phyloP scores from a whole-genome alignment of 352 stramenopile genomes.

The Phytophthora aleatoria region DNA sequence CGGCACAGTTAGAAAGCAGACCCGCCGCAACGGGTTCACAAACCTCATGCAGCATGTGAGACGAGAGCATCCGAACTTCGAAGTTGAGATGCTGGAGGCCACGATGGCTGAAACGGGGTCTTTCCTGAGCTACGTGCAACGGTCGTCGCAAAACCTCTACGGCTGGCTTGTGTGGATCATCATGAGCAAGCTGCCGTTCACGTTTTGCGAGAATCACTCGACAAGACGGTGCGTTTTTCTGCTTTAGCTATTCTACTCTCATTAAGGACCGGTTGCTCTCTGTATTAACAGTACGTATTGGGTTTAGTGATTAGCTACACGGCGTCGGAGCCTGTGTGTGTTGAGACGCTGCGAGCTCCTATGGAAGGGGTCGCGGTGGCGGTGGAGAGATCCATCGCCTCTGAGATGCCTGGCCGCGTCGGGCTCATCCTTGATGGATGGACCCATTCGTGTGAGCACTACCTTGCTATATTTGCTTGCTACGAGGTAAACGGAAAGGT shows the following conservation, averaged over 20 bases:
- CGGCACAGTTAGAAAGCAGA: slow-evolving; percentile 11
- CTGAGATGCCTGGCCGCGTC: not conserved
- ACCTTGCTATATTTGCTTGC: not conserved
- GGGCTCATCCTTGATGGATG: slow-evolving; percentile 1
- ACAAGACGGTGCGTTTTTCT: not conserved
- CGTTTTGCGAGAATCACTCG: not conserved
- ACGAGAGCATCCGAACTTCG: not conserved
- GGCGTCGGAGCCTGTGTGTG: not conserved
- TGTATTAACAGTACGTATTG: not conserved
- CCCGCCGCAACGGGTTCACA: not conserved
- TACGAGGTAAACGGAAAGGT: not conserved
- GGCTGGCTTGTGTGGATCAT: not conserved
- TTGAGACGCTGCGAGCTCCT: not conserved
- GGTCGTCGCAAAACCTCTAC: not conserved
- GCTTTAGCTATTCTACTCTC: not conserved
- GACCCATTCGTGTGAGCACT: not conserved
- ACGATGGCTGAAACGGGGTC: slow-evolving; percentile 6
- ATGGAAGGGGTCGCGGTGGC: not conserved
- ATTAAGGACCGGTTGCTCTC: not conserved
- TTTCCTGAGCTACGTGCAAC: not conserved
- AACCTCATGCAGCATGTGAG: slow-evolving; percentile 16
- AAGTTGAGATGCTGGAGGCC: not conserved
- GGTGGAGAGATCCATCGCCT: not conserved
- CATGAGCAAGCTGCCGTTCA: not conserved
- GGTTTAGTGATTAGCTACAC: not conserved